phyloP scores from a whole-genome alignment of 306 rosid species.

The Styphnolobium japonicum region DNA sequence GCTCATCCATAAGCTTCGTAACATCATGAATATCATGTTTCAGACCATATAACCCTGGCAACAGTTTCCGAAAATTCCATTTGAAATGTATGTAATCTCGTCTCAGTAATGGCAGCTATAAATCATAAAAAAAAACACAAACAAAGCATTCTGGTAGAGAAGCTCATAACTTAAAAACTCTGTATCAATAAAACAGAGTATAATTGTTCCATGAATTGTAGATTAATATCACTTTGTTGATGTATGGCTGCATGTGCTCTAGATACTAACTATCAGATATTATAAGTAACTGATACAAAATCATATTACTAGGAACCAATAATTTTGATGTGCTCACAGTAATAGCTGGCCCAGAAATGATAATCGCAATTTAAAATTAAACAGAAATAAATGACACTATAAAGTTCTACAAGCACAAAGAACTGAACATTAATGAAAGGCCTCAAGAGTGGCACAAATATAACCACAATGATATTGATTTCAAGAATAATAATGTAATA shows the following conservation, averaged over 20 bases:
- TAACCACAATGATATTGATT: neutral
- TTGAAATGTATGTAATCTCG: conserved; percentile 17
- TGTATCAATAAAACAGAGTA: conserved; percentile 1
- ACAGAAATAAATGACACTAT: neutral
- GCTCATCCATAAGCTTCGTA: conserved; percentile 68
- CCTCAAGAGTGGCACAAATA: neutral
- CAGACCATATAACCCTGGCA: conserved; percentile 80
- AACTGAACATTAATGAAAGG: neutral
- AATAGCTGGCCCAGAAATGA: neutral
- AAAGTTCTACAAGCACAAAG: neutral
- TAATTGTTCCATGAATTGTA: neutral
- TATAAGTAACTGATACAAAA: neutral
- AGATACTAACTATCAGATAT: neutral
- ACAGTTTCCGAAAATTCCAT: conserved; percentile 3
- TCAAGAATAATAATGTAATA: neutral
- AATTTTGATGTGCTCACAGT: neutral
- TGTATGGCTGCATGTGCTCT: neutral
- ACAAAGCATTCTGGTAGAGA: neutral
- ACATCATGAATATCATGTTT: conserved; percentile 80
- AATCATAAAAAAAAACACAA: neutral
- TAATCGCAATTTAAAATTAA: neutral
- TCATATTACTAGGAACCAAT: neutral
- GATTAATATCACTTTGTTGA: neutral
- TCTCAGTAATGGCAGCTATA: neutral
- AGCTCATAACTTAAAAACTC: neutral